Evolutionary conservation across 2,329 filamentous ascomycete species (phyloP), one percentile per base, ranked within the genome.

Genomic region (Coniella lustricola): DNA sequence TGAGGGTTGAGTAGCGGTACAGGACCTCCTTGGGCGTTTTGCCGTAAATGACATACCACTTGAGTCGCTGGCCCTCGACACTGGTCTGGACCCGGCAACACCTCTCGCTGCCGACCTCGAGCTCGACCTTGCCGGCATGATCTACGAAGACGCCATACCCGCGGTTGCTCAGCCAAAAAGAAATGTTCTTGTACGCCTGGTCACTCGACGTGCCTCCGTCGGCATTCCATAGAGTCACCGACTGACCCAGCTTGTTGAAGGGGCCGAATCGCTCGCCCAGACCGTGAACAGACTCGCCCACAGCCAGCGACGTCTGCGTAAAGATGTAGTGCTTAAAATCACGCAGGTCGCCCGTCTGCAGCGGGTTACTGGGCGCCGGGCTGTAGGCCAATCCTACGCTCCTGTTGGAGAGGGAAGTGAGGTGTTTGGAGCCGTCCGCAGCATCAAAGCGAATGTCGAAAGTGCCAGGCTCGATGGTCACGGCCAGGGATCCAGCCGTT

Each of bases 141-240:
- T 89, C 85, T 51, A 90, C 78, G 60, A 90, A 89, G 29, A 90
- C 71, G 17, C 86, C 86, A 60, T 90, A 90, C 0, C 85, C 85
- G n/a, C 76, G 73, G 12, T 79, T 85, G 59, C 78, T 84, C 55
- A 86, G 67, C 75, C 79, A 86, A 63, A 86, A 85, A 0, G 79
- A 77, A 2, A 86, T 66, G 59, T 86, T 87, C 67, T 86, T 87
- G 66, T 87, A 87, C 1, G 82, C 81, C 60, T 85, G 82, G 48
- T 85, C 82, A 54, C 77, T 82, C 0, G 77, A 82, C 0, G 83
- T 86, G 9, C 83, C 83, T 5, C 78, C 78, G 55, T 82, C 78
- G 13, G 74, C 73, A 55, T 81, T 81, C 76, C 77, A 81, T 7
- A 90, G 73, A 48, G 77, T 71, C 8, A 90, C 68, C 12, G 74